Conservation (phyloP, 2,329 filamentous ascomycete genomes). For the Hypocreales sp. region DNA sequence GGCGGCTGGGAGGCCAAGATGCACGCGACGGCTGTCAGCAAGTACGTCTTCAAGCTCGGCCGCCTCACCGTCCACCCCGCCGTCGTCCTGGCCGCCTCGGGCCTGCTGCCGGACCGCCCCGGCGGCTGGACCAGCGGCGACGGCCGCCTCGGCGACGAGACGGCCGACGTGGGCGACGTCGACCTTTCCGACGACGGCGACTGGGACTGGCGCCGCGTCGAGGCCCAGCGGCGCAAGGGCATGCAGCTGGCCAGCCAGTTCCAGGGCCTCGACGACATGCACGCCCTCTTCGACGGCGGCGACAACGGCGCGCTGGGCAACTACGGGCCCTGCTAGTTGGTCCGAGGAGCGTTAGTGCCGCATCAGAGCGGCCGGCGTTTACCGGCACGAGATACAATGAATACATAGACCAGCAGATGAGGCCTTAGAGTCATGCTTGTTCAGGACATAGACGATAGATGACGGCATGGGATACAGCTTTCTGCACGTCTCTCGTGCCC, state of each 20-base stretch:
- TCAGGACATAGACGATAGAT: too few relatives aligned
- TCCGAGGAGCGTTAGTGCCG: too few relatives aligned
- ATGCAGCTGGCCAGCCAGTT: slow-evolving; percentile 40
- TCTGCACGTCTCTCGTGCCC: too few relatives aligned
- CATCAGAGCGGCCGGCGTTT: too few relatives aligned
- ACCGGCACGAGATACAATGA: too few relatives aligned
- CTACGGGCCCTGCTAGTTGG: slow-evolving; percentile 27
- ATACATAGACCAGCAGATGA: background rate
- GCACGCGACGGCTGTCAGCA: slow-evolving; percentile 57
- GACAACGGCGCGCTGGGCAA: slow-evolving; percentile 33
- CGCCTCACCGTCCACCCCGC: slow-evolving; percentile 75
- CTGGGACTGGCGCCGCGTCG: slow-evolving; percentile 45
- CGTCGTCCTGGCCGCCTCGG: slow-evolving; percentile 53
- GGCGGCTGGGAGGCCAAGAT: slow-evolving; percentile 45
- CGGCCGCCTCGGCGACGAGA: slow-evolving; percentile 22
- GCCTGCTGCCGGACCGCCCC: slow-evolving; percentile 59
- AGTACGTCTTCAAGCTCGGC: slow-evolving; percentile 73
- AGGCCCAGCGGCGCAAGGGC: slow-evolving; percentile 37
- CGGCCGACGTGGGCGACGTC: slow-evolving; percentile 20
- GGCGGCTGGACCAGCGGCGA: slow-evolving; percentile 42
- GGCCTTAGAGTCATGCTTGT: too few relatives aligned
- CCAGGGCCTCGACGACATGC: slow-evolving; percentile 37
- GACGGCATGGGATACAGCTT: too few relatives aligned
- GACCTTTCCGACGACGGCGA: slow-evolving; percentile 18
- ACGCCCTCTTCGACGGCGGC: slow-evolving; percentile 36